These are phyloP conservation scores for Fusarium sp. DNA, from an alignment of 2,329 filamentous ascomycete species.

Conservation along the genomic window DNA sequence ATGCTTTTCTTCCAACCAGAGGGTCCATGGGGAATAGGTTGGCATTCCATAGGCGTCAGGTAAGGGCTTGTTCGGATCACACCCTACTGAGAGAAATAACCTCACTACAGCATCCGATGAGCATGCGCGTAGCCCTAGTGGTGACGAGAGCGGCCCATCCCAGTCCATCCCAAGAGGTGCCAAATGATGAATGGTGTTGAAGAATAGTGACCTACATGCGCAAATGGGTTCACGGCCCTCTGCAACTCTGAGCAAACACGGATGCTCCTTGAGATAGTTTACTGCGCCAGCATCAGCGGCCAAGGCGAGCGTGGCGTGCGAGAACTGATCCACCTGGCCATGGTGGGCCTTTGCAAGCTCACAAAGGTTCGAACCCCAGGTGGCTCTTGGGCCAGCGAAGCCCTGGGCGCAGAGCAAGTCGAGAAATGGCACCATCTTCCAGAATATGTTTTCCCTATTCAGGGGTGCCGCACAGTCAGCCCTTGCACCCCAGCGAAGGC, in stretches of 20 bases:
- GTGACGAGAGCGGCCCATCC: neutral
- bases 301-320: neutral
- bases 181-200: fast-evolving
- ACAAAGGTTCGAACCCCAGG: neutral
- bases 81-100: neutral
- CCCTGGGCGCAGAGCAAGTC: neutral
- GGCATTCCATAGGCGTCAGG: fast-evolving
- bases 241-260: neutral
- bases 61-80: neutral
- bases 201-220: neutral
- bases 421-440: neutral
- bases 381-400: neutral
- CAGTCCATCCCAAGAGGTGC: fast-evolving
- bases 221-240: neutral
- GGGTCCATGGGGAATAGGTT: neutral
- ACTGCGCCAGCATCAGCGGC: neutral
- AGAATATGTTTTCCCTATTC: neutral
- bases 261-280: neutral
- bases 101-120: neutral
- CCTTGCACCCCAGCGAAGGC: neutral
- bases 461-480: neutral
- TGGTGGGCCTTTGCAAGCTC: neutral
- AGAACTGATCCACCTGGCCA: neutral
- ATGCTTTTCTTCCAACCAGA: neutral
- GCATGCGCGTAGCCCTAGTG: neutral